Base-by-base conservation (phyloP, 2,329 filamentous ascomycete species). In the Macrophomina phaseolina region DNA sequence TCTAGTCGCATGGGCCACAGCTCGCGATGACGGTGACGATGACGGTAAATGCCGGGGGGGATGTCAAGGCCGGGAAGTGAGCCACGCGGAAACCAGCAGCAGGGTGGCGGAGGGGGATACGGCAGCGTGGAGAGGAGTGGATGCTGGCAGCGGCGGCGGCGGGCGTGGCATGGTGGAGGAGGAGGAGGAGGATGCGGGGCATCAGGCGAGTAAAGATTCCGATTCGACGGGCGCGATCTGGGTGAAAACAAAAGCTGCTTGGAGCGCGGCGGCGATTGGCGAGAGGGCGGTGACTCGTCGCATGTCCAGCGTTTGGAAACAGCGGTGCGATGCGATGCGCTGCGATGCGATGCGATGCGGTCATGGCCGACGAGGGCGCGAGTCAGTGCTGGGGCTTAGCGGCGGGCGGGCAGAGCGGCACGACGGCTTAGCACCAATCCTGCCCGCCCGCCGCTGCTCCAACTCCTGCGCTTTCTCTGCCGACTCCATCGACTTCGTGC, bases 141-240 rank as follows among this genome's bases (percentile, higher is more conserved):
- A 1, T 48, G 45, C 9, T 48, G 45, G n/a, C 16, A 5, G 6
- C 16, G 45, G 6, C n/a, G 45, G 16, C 45, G n/a, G 45, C 45
- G 45, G 23, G 23, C 23, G 23, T 23, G 3, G 45, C 58, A 62
- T 49, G 42, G 5, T 4, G 56, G 56, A 18, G 32, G 23, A 23
- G 23, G 3, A 23, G 1, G 23, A 23, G 23, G 23, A 23, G 16
- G 45, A 62, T 34, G 45, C 45, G 58, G 58, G 58, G 58, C 58
- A 62, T 48, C 58, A 62, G 58, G 58, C 48, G 58, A 62, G 58
- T 62, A 62, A 62, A 62, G 58, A 62, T 62, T 62, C 58, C 58
- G 58, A 62, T 62, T 62, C 58, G 58, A 62, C 42, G 32, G 38
- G 36, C 42, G 58, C 42, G 42, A 49, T 49, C 42, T 36, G 18